phyloP scores from a whole-genome alignment of 139 green algal species.

The Dunaliella sp. region DNA sequence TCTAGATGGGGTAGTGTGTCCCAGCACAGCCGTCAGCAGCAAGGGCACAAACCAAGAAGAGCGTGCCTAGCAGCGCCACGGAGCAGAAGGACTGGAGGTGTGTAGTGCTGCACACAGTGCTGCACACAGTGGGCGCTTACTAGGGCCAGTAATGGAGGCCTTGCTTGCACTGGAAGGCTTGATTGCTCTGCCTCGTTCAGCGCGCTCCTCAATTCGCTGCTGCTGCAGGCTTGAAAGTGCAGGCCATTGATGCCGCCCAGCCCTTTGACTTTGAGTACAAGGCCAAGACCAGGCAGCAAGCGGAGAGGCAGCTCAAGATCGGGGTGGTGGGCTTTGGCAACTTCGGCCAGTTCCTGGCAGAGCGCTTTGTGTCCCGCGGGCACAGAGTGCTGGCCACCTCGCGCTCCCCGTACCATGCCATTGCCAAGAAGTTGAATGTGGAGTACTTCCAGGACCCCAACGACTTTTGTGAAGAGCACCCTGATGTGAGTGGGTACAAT shows the following conservation, averaged over 20 bases:
- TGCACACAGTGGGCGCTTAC: too few relatives aligned
- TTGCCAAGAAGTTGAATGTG: constrained; percentile 78
- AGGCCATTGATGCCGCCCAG: constrained; percentile 77
- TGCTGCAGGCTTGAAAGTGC: constrained; percentile 34
- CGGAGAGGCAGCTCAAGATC: constrained; percentile 70
- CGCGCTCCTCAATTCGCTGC: too few relatives aligned
- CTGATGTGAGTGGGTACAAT: constrained; percentile 61
- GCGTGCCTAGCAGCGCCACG: too few relatives aligned
- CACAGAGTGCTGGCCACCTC: constrained; percentile 81
- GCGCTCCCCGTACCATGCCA: constrained; percentile 69
- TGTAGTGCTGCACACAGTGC: too few relatives aligned
- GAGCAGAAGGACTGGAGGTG: too few relatives aligned
- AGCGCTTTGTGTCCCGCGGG: constrained; percentile 61
- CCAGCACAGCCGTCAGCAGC: too few relatives aligned
- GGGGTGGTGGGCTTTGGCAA: constrained; percentile 98
- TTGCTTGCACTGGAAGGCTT: too few relatives aligned
- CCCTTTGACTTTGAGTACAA: constrained; percentile 84
- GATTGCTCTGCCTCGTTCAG: too few relatives aligned
- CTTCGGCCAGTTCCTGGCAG: constrained; percentile 98
- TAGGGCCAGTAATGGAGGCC: too few relatives aligned
- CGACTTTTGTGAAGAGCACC: constrained; percentile 97
- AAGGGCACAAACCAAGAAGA: too few relatives aligned
- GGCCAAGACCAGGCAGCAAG: constrained; percentile 32
- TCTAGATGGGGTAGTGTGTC: too few relatives aligned
- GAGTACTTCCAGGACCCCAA: constrained; percentile 83